Evolutionary conservation across 2,329 filamentous ascomycete genomes (phyloP).

Genomic region (Monosporascus sp.): DNA sequence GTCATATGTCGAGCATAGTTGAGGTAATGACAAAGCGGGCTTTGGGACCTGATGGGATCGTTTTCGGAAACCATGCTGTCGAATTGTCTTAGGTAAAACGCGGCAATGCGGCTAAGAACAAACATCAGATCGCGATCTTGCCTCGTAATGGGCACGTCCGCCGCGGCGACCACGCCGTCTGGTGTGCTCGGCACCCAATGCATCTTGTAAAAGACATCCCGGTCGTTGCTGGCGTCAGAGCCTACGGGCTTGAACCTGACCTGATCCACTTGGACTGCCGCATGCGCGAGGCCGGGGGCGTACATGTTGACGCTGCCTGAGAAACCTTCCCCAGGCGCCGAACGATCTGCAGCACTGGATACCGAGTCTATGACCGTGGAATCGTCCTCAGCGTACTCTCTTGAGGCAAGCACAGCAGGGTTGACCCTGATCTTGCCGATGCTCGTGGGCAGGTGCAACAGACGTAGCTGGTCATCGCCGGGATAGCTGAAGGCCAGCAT

Average conservation of each 20-base stretch:
- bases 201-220: conserved; percentile 1
- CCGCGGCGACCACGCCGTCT: conserved; percentile 4
- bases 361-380: too few relatives aligned
- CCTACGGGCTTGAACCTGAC: not conserved
- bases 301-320: too few relatives aligned
- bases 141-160: not conserved
- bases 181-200: conserved; percentile 5
- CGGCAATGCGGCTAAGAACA: conserved; percentile 7
- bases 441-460: conserved; percentile 15
- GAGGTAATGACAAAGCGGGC: conserved; percentile 6
- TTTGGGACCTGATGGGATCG: not conserved
- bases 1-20: conserved; percentile 8
- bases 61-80: conserved; percentile 4
- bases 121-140: not conserved
- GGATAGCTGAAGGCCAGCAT: conserved; percentile 25
- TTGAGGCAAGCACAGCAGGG: conserved; percentile 1
- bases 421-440: conserved; percentile 18
- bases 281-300: too few relatives aligned
- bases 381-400: too few relatives aligned
- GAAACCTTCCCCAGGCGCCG: too few relatives aligned
- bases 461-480: conserved; percentile 20
- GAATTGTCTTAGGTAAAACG: conserved; percentile 11
- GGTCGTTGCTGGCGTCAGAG: conserved; percentile 1
- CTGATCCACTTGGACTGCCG: not conserved
- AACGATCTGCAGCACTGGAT: too few relatives aligned